Conservation (phyloP, 2,329 filamentous ascomycete genomes). For the Alternaria gaisen region DNA sequence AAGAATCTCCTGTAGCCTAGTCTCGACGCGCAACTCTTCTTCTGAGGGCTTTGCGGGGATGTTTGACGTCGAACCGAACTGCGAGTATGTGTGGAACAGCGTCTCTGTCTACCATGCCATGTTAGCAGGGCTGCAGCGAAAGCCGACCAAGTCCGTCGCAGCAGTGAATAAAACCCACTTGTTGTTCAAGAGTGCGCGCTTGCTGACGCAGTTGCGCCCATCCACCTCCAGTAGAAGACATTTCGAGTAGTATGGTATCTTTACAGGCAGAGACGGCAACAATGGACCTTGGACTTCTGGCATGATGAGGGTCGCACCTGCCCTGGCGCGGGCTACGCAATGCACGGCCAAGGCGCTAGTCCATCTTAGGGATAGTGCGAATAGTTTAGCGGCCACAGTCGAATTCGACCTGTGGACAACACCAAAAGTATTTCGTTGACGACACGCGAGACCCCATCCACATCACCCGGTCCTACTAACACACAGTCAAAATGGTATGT, state of each 20-base stretch:
- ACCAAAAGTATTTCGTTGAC: conserved; percentile 37
- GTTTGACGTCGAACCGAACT: conserved; percentile 82
- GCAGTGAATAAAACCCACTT: conserved; percentile 65
- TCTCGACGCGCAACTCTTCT: conserved; percentile 81
- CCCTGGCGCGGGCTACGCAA: conserved; percentile 28
- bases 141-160: conserved; percentile 23
- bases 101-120: conserved; percentile 74
- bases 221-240: conserved; percentile 59
- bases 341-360: conserved; percentile 35
- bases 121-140: conserved; percentile 34
- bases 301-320: conserved; percentile 30
- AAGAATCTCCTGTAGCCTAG: conserved; percentile 83
- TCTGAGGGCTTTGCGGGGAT: conserved; percentile 84
- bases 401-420: conserved; percentile 26
- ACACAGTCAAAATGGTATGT: conserved; percentile 52
- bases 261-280: conserved; percentile 13
- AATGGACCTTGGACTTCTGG: conserved; percentile 30
- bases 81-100: conserved; percentile 84
- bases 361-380: conserved; percentile 7
- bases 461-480: conserved; percentile 49
- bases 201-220: conserved; percentile 97
- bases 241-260: conserved; percentile 20
- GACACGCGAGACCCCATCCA: conserved; percentile 52
- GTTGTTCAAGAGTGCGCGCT: conserved; percentile 85
- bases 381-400: conserved; percentile 37